A percentile compares a stretch with the other conserved stretches of the same genome.
Conservation (phyloP, 805 yeast genomes). For the Candida krabiensis region DNA sequence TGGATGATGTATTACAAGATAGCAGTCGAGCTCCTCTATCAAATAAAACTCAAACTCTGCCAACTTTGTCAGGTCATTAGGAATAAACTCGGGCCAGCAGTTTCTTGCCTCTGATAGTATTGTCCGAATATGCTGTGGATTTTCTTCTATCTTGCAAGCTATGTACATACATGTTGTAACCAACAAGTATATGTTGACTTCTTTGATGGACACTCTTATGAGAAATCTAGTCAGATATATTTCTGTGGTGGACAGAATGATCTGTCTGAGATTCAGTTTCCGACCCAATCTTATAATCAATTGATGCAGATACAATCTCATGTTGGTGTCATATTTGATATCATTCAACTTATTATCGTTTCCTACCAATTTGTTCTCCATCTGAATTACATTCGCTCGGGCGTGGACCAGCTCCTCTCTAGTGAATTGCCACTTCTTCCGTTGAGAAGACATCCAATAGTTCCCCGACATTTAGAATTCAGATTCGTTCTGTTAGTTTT, state of each 20-base stretch:
- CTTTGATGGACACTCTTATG: slow-evolving; percentile 69
- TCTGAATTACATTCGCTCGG: slow-evolving; percentile 16
- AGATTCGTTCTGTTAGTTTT: too few species aligned
- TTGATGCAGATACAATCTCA: slow-evolving; percentile 78
- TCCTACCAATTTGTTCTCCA: slow-evolving; percentile 22
- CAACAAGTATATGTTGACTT: slow-evolving; percentile 76
- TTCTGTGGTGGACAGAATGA: slow-evolving; percentile 87
- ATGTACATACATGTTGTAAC: slow-evolving; percentile 85
- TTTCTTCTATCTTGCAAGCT: slow-evolving; percentile 93
- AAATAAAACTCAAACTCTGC: slow-evolving; percentile 96
- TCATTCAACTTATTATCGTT: slow-evolving; percentile 12
- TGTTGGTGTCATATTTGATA: slow-evolving; percentile 53
- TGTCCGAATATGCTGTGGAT: slow-evolving; percentile 89
- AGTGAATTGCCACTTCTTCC: slow-evolving; percentile 78
- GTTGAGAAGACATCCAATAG: slow-evolving; percentile 84
- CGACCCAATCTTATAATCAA: slow-evolving; percentile 76
- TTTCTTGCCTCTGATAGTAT: slow-evolving; percentile 82
- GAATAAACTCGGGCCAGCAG: slow-evolving; percentile 93
- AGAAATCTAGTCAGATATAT: slow-evolving; percentile 79
- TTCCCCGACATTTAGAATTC: slow-evolving; percentile 87
- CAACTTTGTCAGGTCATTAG: slow-evolving; percentile 84
- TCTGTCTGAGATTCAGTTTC: slow-evolving; percentile 72
- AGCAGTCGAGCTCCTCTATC: slow-evolving; percentile 81
- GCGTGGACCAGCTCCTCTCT: slow-evolving; percentile 49
- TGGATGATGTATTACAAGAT: slow-evolving; percentile 73